A percentile compares a stretch with the other conserved stretches of the same genome.
Evolutionary conservation across 2,329 filamentous ascomycete species (phyloP).

Genomic region (Pseudonectria buxi): DNA sequence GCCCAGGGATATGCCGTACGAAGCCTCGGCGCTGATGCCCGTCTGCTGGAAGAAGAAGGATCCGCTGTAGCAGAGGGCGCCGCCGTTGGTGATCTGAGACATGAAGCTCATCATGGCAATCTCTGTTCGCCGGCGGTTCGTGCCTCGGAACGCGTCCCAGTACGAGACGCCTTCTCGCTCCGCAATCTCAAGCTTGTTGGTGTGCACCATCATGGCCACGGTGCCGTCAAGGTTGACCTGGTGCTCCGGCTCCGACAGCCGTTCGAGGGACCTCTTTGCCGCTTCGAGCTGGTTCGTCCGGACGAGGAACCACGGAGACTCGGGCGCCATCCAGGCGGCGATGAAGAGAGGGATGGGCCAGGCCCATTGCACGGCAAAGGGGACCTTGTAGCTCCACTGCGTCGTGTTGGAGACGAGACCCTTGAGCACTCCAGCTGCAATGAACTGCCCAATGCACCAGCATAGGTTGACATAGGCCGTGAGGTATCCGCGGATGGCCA

Average conservation of each 20-base stretch:
- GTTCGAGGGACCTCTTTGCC: conserved; percentile 25
- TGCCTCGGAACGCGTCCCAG: conserved; percentile 41
- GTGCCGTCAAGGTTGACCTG: conserved; percentile 31
- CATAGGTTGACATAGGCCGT: conserved; percentile 40
- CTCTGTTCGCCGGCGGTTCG: conserved; percentile 39
- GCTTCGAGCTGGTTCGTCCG: conserved; percentile 25
- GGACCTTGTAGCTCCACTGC: conserved; percentile 33
- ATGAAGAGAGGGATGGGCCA: conserved; percentile 30
- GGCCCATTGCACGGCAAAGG: conserved; percentile 35
- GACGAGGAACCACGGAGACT: conserved; percentile 33
- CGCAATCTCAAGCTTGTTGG: conserved; percentile 39
- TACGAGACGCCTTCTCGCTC: conserved; percentile 33
- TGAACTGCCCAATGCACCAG: conserved; percentile 37
- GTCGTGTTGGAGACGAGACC: conserved; percentile 29
- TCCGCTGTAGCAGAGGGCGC: conserved; percentile 34
- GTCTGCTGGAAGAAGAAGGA: conserved; percentile 42
- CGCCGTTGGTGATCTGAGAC: conserved; percentile 36
- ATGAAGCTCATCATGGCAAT: conserved; percentile 36
- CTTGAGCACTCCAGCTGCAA: conserved; percentile 34
- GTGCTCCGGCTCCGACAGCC: conserved; percentile 25
- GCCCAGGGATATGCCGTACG: conserved; percentile 36
- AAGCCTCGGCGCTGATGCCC: conserved; percentile 30
- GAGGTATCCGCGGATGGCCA: conserved; percentile 35
- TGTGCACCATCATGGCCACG: conserved; percentile 37
- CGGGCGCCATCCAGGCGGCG: conserved; percentile 27